These are phyloP conservation scores for Zymoseptoria passerinii DNA, from an alignment of 2,329 filamentous ascomycete species.

Conservation along the genomic window DNA sequence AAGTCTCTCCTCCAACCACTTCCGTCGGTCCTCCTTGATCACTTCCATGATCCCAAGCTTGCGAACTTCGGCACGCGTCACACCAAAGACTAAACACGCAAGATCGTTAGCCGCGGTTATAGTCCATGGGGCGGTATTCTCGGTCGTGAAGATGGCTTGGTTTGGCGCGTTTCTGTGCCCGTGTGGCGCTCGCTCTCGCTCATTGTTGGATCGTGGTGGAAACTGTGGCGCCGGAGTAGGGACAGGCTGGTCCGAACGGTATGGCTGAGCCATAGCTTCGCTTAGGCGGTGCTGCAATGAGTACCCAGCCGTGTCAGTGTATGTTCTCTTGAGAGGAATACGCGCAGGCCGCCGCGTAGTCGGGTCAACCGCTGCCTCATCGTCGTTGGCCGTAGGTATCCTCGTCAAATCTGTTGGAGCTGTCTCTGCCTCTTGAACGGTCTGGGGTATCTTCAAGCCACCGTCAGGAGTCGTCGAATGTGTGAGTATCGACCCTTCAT, in stretches of 20 bases:
- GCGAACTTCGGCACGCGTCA: constrained; percentile 88
- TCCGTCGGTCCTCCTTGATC: constrained; percentile 77
- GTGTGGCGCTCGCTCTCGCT: constrained; percentile 48
- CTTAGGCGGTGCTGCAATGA: constrained; percentile 74
- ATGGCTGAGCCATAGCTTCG: constrained; percentile 78
- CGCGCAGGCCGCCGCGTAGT: constrained; percentile 38
- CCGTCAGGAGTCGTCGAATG: background rate
- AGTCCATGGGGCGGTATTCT: constrained; percentile 82
- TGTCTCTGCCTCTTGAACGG: background rate
- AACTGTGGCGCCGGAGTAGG: constrained; percentile 30
- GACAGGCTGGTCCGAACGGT: constrained; percentile 49
- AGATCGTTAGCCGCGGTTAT: constrained; percentile 94
- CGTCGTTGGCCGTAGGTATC: constrained; percentile 11
- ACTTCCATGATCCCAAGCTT: constrained; percentile 94
- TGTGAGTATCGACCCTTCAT: background rate
- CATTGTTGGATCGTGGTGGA: constrained; percentile 27
- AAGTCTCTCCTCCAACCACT: constrained; percentile 84
- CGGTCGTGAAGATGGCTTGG: constrained; percentile 97
- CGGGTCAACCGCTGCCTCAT: constrained; percentile 18
- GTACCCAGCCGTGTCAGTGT: constrained; percentile 71
- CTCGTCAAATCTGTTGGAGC: background rate
- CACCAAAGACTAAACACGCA: constrained; percentile 95
- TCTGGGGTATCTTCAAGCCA: background rate
- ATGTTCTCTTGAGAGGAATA: constrained; percentile 63
- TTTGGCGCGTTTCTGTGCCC: constrained; percentile 87